Evolutionary conservation across 1,284 basidiomycete genomes (phyloP).

Genomic region (Trichosporon coremiiforme): DNA sequence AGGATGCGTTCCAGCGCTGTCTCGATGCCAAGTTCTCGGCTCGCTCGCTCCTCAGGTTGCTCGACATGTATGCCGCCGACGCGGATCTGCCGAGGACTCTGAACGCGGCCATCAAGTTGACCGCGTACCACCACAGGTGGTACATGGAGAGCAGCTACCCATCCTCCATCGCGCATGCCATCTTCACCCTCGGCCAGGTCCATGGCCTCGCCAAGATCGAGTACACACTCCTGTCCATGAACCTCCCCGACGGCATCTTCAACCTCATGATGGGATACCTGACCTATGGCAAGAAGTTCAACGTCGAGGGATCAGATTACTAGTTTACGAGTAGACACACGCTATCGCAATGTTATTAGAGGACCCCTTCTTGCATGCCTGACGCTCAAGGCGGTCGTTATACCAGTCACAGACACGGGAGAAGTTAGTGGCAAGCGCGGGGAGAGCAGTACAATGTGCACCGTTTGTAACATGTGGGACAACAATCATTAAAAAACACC

Average conservation of each 20-base stretch:
- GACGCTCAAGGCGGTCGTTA: too few relatives aligned
- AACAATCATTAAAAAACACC: slow-evolving; percentile 18
- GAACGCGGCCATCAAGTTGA: slow-evolving; percentile 87
- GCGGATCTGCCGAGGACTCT: slow-evolving; percentile 86
- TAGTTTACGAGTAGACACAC: slow-evolving; percentile 26
- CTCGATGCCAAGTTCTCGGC: slow-evolving; percentile 84
- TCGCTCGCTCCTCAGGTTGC: slow-evolving; percentile 87
- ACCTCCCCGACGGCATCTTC: slow-evolving; percentile 76
- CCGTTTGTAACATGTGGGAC: slow-evolving; percentile 10
- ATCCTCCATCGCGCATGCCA: slow-evolving; percentile 79
- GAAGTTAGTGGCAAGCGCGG: too few relatives aligned
- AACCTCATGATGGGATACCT: slow-evolving; percentile 38
- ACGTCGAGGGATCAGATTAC: slow-evolving; percentile 50
- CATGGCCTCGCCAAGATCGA: slow-evolving; percentile 93
- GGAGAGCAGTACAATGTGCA: slow-evolving; percentile 1
- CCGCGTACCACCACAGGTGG: slow-evolving; percentile 79
- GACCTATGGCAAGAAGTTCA: slow-evolving; percentile 49
- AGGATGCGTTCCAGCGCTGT: slow-evolving; percentile 94
- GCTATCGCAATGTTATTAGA: background rate
- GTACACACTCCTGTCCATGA: slow-evolving; percentile 90
- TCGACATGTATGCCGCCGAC: slow-evolving; percentile 94
- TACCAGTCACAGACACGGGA: too few relatives aligned
- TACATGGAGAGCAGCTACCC: slow-evolving; percentile 83
- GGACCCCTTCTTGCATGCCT: background rate
- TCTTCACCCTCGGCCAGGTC: slow-evolving; percentile 89